These are phyloP conservation scores for Nematocida major DNA, from an alignment of 371 early-diverging fungal genomes.

Conservation along the genomic window DNA sequence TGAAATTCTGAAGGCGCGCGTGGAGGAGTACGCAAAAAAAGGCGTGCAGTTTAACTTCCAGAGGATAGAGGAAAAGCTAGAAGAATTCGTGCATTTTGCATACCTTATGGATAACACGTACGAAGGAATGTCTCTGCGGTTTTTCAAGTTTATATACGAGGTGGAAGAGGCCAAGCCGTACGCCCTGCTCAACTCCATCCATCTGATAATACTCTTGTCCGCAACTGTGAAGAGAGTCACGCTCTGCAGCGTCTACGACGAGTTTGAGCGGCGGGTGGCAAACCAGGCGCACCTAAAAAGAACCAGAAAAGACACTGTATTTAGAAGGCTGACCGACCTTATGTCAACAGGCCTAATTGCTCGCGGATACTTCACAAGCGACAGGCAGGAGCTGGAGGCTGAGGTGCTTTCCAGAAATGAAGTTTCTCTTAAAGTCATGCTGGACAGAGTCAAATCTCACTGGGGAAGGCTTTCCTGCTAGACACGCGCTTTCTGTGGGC, in stretches of 20 bases:
- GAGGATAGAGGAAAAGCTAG: neutral
- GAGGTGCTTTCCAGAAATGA: conserved; percentile 12
- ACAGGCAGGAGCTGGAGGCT: conserved; percentile 17
- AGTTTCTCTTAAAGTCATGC: conserved; percentile 41
- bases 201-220: conserved; percentile 31
- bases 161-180: conserved; percentile 11
- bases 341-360: conserved; percentile 12
- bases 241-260: conserved; percentile 31
- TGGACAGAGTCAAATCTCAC: conserved; percentile 32
- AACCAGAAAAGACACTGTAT: neutral
- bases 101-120: conserved; percentile 23
- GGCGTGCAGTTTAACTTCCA: neutral
- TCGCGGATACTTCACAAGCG: conserved; percentile 19
- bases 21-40: neutral
- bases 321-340: conserved; percentile 18
- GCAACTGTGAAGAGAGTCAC: conserved; percentile 31
- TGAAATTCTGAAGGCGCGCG: conserved; percentile 3
- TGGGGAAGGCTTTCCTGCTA: conserved; percentile 9
- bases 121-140: conserved; percentile 3
- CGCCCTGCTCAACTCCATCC: conserved; percentile 18
- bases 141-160: conserved; percentile 23
- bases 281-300: neutral
- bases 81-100: neutral
- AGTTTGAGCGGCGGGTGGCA: conserved; percentile 31
- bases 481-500: neutral